Conservation (phyloP, 495 filamentous ascomycete species). For the Trypethelium eluteriae region DNA sequence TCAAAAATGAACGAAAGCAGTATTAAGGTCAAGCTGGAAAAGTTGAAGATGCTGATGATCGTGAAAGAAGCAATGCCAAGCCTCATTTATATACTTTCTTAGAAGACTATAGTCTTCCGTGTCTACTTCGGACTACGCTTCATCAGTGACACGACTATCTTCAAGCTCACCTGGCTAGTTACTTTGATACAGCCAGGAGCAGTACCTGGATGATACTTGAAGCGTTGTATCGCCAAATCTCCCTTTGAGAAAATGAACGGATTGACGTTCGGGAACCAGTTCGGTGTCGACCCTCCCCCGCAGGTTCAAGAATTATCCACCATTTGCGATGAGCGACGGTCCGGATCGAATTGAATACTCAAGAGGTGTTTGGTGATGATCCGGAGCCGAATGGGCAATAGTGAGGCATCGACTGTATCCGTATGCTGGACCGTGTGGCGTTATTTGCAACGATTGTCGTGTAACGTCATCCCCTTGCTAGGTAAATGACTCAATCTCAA, state of each 20-base stretch:
- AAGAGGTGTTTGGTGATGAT: not conserved
- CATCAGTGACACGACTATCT: slow-evolving; percentile 1
- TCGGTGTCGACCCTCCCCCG: not conserved
- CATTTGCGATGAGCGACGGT: not conserved
- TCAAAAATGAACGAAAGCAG: not conserved
- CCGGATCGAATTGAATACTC: not conserved
- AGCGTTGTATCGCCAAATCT: not conserved
- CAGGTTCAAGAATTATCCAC: not conserved
- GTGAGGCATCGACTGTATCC: not conserved
- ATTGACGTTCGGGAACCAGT: not conserved
- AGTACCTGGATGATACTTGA: slow-evolving; percentile 2
- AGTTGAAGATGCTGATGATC: not conserved
- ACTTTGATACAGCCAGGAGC: not conserved
- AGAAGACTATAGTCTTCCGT: not conserved
- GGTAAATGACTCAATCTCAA: not conserved
- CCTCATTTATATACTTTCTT: not conserved
- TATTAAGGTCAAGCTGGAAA: not conserved
- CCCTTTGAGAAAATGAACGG: not conserved
- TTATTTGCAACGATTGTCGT: not conserved
- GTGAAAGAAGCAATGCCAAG: slow-evolving; percentile 7
- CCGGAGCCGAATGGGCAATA: not conserved
- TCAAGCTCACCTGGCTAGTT: not conserved
- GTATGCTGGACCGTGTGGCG: not conserved
- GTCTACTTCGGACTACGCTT: not conserved
- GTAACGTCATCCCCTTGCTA: not conserved